A percentile compares a stretch with the other conserved stretches of the same genome.
Conservation (phyloP, 1,284 basidiomycete genomes). For the Apiotrichum montevideense region DNA sequence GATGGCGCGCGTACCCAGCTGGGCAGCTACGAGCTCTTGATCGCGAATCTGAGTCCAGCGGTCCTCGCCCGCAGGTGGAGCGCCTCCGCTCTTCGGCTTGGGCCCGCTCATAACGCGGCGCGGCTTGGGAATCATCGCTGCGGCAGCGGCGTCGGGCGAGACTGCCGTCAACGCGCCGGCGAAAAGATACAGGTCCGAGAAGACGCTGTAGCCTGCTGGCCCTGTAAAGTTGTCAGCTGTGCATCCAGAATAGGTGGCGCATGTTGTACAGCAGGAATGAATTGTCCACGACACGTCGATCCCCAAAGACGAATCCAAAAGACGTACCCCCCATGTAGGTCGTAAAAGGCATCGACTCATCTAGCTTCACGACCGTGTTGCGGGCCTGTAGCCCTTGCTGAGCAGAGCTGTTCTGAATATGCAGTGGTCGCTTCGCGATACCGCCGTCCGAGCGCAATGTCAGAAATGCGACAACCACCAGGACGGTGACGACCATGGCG, state of each 20-base stretch:
- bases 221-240: constrained; percentile 15
- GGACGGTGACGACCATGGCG: too few relatives aligned
- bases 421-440: too few relatives aligned
- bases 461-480: too few relatives aligned
- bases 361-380: too few relatives aligned
- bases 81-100: neutral
- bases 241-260: too few relatives aligned
- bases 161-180: constrained; percentile 19
- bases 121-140: constrained; percentile 4
- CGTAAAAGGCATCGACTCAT: neutral
- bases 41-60: constrained; percentile 24
- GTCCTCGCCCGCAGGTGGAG: constrained; percentile 22
- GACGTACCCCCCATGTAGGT: neutral
- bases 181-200: constrained; percentile 33
- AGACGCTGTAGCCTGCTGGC: constrained; percentile 30
- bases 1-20: constrained; percentile 26
- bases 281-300: neutral
- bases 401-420: too few relatives aligned
- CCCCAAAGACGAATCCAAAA: neutral
- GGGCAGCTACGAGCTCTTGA: constrained; percentile 19
- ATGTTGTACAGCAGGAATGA: too few relatives aligned
- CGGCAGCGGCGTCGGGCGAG: constrained; percentile 5
- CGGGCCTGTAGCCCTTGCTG: too few relatives aligned
- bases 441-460: too few relatives aligned
- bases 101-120: constrained; percentile 15